These are phyloP conservation scores for Diaporthe sp. DNA, from an alignment of 2,329 filamentous ascomycete species.

Conservation along the genomic window DNA sequence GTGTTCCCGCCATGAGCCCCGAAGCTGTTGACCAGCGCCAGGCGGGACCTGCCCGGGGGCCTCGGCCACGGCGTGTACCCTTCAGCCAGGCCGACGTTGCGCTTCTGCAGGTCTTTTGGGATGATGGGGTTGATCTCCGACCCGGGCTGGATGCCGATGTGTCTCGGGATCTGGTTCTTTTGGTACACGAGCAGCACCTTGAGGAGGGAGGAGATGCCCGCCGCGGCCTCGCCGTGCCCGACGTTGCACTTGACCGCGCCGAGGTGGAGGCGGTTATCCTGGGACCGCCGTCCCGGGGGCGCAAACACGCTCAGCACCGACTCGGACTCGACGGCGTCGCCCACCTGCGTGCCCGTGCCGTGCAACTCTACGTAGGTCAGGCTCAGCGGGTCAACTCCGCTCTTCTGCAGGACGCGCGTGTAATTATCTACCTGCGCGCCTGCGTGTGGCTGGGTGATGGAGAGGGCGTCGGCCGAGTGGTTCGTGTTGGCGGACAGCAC, in stretches of 20 bases:
- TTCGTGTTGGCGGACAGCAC: too few species aligned
- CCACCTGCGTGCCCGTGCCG: slow-evolving; percentile 77
- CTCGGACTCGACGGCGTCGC: slow-evolving; percentile 73
- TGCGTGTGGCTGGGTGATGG: too few species aligned
- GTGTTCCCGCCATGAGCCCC: slow-evolving; percentile 19
- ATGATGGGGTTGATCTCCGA: background rate
- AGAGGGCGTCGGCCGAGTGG: too few species aligned
- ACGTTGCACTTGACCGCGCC: slow-evolving; percentile 56
- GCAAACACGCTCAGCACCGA: slow-evolving; percentile 70
- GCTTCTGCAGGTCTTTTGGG: too few species aligned
- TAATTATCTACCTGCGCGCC: too few species aligned
- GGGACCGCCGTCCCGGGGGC: too few species aligned
- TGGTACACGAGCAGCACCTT: slow-evolving; percentile 62
- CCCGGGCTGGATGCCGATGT: slow-evolving; percentile 62
- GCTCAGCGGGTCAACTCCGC: slow-evolving; percentile 63
- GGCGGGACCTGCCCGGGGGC: background rate
- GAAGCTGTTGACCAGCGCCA: slow-evolving; percentile 13
- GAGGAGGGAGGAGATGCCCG: slow-evolving; percentile 54
- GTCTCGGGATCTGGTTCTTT: slow-evolving; percentile 59
- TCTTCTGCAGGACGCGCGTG: slow-evolving; percentile 43
- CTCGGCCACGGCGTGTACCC: slow-evolving; percentile 6
- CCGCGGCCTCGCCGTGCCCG: slow-evolving; percentile 59
- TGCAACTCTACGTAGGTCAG: slow-evolving; percentile 76
- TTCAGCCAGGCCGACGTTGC: too few species aligned
- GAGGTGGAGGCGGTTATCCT: slow-evolving; percentile 56